phyloP scores from a whole-genome alignment of 2,329 filamentous ascomycete species.

The Cyclaneusma minus region DNA sequence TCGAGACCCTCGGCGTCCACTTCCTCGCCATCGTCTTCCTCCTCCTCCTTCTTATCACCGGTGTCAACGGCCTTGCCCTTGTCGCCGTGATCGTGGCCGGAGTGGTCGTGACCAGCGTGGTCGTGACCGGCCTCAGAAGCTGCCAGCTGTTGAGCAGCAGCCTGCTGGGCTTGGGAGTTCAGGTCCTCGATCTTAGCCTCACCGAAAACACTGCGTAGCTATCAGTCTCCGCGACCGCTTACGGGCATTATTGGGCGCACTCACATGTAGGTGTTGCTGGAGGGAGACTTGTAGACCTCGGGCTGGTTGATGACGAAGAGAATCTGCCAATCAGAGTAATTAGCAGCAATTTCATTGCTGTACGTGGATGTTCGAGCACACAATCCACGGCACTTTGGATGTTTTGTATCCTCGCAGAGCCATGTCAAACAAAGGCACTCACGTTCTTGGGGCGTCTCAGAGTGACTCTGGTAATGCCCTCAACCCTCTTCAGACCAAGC shows the following conservation, averaged over 20 bases:
- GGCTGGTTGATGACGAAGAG: slow-evolving; percentile 99
- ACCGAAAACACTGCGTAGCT: slow-evolving; percentile 68
- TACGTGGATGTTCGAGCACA: neutral
- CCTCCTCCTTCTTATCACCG: slow-evolving; percentile 58
- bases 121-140: slow-evolving; percentile 48
- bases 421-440: slow-evolving; percentile 29
- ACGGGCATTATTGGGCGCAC: slow-evolving; percentile 20
- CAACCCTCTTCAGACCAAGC: slow-evolving; percentile 89
- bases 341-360: slow-evolving; percentile 3
- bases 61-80: slow-evolving; percentile 43
- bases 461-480: slow-evolving; percentile 95
- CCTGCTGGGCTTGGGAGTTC: slow-evolving; percentile 94
- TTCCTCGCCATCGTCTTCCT: slow-evolving; percentile 89
- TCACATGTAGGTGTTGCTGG: slow-evolving; percentile 99
- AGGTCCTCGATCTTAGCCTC: slow-evolving; percentile 99
- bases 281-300: slow-evolving; percentile 98
- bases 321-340: slow-evolving; percentile 43
- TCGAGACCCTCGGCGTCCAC: slow-evolving; percentile 89
- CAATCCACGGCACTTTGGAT: neutral
- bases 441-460: slow-evolving; percentile 98
- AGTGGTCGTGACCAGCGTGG: slow-evolving; percentile 48
- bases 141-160: slow-evolving; percentile 88
- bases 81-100: slow-evolving; percentile 59
- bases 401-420: neutral
- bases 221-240: slow-evolving; percentile 5